phyloP scores from a whole-genome alignment of 148 eudicot species.

The Chenopodium quinoa region DNA sequence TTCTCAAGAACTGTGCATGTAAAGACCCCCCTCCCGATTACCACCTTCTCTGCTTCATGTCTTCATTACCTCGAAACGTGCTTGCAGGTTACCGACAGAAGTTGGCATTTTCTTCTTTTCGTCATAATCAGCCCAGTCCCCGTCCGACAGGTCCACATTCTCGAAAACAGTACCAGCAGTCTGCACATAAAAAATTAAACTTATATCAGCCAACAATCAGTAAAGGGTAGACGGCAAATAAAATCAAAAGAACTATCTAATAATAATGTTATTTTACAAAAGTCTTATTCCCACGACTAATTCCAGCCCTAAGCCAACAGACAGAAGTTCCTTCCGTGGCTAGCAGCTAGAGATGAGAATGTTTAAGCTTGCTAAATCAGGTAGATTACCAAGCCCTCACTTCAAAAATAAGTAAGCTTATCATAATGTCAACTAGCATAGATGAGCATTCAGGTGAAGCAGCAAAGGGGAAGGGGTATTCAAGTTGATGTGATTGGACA shows the following conservation, averaged over 20 bases:
- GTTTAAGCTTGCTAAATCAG: not conserved
- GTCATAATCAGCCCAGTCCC: constrained; percentile 47
- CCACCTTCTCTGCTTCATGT: constrained; percentile 4
- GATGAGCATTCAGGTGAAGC: not conserved
- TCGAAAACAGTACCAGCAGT: constrained; percentile 67
- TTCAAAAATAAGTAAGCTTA: not conserved
- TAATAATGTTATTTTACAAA: not conserved
- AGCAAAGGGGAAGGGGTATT: not conserved
- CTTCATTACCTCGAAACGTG: constrained; percentile 49
- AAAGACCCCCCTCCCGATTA: not conserved
- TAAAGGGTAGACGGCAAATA: not conserved
- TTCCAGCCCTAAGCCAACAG: not conserved
- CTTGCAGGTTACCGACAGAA: constrained; percentile 61
- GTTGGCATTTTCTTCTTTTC: constrained; percentile 63
- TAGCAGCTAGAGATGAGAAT: not conserved
- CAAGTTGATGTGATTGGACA: not conserved
- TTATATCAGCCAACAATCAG: not conserved
- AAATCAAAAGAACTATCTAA: not conserved
- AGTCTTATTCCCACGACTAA: not conserved
- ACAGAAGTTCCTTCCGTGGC: not conserved
- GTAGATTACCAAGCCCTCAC: not conserved
- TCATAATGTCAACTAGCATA: not conserved
- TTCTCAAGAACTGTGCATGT: not conserved
- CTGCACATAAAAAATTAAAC: constrained; percentile 36
- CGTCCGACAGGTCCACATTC: constrained; percentile 41